A percentile compares a stretch with the other conserved stretches of the same genome.
These are phyloP conservation scores for Ciborinia camelliae DNA, from an alignment of 2,329 filamentous ascomycete genomes.

Conservation along the genomic window DNA sequence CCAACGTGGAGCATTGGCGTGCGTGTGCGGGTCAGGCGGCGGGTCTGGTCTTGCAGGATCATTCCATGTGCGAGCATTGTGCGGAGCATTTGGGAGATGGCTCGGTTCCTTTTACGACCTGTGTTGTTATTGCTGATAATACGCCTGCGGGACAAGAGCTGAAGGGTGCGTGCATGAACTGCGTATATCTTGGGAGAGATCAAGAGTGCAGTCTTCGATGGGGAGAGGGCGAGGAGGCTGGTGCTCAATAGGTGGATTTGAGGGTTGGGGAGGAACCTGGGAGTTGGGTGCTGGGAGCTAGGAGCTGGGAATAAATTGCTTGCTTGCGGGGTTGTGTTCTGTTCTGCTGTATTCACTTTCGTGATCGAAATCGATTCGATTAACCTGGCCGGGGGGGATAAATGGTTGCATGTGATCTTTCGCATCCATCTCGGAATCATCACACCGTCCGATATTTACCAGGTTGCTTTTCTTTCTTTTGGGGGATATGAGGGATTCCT, in stretches of 20 bases:
- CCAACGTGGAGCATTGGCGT: conserved; percentile 10
- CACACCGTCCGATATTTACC: too few species aligned
- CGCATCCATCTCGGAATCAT: not conserved
- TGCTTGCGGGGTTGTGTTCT: not conserved
- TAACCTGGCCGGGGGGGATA: not conserved
- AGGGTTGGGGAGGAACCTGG: not conserved
- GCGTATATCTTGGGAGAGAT: conserved; percentile 2
- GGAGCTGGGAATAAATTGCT: not conserved
- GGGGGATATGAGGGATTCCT: too few species aligned
- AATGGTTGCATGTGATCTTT: not conserved
- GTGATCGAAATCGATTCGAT: not conserved
- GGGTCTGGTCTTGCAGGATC: not conserved
- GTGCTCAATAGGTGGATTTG: not conserved
- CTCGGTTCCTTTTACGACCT: not conserved
- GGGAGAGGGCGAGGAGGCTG: not conserved
- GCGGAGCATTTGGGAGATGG: not conserved
- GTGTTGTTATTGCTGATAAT: not conserved
- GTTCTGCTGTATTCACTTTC: conserved; percentile 12
- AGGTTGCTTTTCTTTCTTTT: too few species aligned
- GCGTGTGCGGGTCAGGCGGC: conserved; percentile 9
- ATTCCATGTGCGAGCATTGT: not conserved
- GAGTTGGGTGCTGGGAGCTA: not conserved
- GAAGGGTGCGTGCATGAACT: conserved; percentile 6
- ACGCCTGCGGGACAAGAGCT: not conserved
- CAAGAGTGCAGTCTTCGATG: conserved; percentile 8